Percentiles rank a stretch among this genome's conserved stretches.
phyloP scores from a whole-genome alignment of 2,329 filamentous ascomycete genomes.

The Huntiella abstrusa region DNA sequence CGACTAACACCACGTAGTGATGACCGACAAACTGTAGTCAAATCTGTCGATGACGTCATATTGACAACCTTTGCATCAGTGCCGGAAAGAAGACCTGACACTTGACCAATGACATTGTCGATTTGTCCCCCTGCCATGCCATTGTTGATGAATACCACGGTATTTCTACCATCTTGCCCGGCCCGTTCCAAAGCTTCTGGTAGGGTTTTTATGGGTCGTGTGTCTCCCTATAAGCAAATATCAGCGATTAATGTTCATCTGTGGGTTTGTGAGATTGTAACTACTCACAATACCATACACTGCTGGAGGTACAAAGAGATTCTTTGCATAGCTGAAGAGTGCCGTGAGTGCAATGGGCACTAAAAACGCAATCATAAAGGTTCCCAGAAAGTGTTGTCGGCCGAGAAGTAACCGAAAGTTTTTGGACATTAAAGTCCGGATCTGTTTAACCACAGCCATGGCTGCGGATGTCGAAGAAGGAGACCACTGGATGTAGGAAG shows the following conservation, averaged over 20 bases:
- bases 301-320: constrained; percentile 64
- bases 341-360: constrained; percentile 38
- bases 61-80: constrained; percentile 38
- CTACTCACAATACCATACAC: constrained; percentile 42
- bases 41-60: constrained; percentile 33
- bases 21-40: constrained; percentile 44
- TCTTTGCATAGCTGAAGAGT: constrained; percentile 54
- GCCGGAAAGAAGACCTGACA: constrained; percentile 37
- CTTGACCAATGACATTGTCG: constrained; percentile 44
- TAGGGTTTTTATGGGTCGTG: constrained; percentile 43
- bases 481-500: background rate
- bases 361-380: constrained; percentile 36
- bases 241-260: background rate
- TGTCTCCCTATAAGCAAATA: constrained; percentile 24
- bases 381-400: constrained; percentile 30
- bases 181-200: constrained; percentile 41
- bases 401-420: constrained; percentile 39
- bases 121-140: constrained; percentile 52
- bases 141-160: constrained; percentile 62
- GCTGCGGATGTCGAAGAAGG: background rate
- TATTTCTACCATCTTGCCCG: constrained; percentile 38
- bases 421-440: constrained; percentile 41
- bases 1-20: constrained; percentile 45
- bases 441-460: constrained; percentile 23
- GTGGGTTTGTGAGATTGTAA: background rate